These are phyloP conservation scores for Nemania diffusa DNA, from an alignment of 2,329 filamentous ascomycete species.

Conservation along the genomic window DNA sequence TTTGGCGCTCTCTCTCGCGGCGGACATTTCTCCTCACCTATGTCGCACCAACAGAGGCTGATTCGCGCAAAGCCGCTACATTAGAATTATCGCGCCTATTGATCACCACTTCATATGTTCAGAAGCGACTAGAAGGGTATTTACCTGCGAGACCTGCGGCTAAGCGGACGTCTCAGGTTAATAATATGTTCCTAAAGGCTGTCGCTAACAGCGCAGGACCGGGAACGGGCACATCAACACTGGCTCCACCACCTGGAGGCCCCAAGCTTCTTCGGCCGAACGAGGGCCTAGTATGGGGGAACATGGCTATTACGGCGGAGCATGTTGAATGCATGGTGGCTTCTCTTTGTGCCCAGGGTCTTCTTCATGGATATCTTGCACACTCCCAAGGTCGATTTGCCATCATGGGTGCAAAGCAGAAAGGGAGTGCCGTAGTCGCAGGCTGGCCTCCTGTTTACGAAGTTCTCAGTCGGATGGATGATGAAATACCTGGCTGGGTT, in stretches of 20 bases:
- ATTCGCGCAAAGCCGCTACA: constrained; percentile 73
- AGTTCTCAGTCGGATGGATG: constrained; percentile 69
- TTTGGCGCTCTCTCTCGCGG: constrained; percentile 85
- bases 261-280: constrained; percentile 63
- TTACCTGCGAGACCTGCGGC: constrained; percentile 52
- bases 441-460: constrained; percentile 82
- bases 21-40: constrained; percentile 83
- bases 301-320: constrained; percentile 65
- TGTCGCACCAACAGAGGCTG: constrained; percentile 68
- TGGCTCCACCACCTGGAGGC: constrained; percentile 60
- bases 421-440: constrained; percentile 70
- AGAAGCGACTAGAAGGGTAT: constrained; percentile 71
- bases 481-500: constrained; percentile 55
- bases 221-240: constrained; percentile 49
- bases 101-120: constrained; percentile 70
- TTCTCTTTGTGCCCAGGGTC: constrained; percentile 80
- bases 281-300: constrained; percentile 72
- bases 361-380: constrained; percentile 86
- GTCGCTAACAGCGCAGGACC: constrained; percentile 59
- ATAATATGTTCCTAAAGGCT: constrained; percentile 62
- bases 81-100: constrained; percentile 78
- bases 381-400: constrained; percentile 82
- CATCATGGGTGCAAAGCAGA: constrained; percentile 79
- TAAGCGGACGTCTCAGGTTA: constrained; percentile 56
- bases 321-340: constrained; percentile 83